A percentile compares a stretch with the other conserved stretches of the same genome.
Evolutionary conservation across 176 grass and related monocot species (phyloP).

Genomic region (Musa itinerans): DNA sequence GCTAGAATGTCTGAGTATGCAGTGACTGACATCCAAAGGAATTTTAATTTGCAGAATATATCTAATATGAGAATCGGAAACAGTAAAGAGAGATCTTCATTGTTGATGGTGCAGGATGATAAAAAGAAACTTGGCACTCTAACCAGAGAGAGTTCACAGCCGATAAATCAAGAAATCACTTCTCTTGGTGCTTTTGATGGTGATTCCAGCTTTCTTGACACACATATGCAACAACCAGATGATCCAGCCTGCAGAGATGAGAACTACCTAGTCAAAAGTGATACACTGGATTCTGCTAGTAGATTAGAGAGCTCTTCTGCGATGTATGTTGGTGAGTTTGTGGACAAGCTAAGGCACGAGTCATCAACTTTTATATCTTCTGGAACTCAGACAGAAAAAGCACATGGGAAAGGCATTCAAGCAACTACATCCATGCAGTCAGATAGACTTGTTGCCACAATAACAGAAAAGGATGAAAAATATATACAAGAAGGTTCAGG

Average conservation of each 20-base stretch:
- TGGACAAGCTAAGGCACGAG: constrained; percentile 14
- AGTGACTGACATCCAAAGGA: constrained; percentile 4
- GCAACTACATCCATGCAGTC: neutral
- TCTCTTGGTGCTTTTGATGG: constrained; percentile 27
- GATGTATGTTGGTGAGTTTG: constrained; percentile 42
- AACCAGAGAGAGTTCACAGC: constrained; percentile 13
- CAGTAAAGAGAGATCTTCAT: constrained; percentile 16
- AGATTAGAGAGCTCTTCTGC: constrained; percentile 65
- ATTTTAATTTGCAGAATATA: constrained; percentile 22
- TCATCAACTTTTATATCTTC: constrained; percentile 3
- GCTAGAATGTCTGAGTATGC: neutral
- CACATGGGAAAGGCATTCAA: constrained; percentile 15
- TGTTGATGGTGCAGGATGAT: constrained; percentile 15
- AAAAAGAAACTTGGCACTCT: neutral
- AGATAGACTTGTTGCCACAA: neutral
- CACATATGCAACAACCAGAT: constrained; percentile 5
- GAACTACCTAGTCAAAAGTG: constrained; percentile 34
- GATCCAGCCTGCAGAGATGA: neutral
- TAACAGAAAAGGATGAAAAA: constrained; percentile 31
- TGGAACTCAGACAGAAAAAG: constrained; percentile 18
- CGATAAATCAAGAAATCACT: constrained; percentile 21
- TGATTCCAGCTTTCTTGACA: constrained; percentile 25
- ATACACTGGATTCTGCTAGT: constrained; percentile 65
- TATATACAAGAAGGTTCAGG: constrained; percentile 29
- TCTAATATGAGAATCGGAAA: constrained; percentile 22